Base-by-base conservation (phyloP, 768 basidiomycete genomes). In the Lactifluus volemus region DNA sequence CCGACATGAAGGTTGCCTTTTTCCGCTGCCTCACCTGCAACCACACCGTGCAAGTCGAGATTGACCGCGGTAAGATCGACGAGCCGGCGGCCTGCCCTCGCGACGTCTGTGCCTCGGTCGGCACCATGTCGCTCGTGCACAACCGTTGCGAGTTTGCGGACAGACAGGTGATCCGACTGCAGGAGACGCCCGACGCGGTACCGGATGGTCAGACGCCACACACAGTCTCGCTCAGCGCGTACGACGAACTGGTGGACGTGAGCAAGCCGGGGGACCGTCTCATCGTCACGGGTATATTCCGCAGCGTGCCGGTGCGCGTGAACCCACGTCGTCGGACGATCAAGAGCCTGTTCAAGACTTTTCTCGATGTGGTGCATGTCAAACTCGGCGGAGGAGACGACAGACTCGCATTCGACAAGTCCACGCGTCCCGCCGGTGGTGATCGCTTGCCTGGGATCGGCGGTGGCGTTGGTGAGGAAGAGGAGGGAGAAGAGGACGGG, bases 121-220 rank as follows among this genome's bases (percentile, higher is more conserved):
- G 94, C 49, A 89, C 92, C 1, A 94, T 98, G 89, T 86, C 86
- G 1, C 84, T 99, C 63, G 86, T 99, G 55, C 97, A 98, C 78
- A 98, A 99, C 70, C 88, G 96, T 50, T 96, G 89, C 72, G 90
- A 94, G 65, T 99, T 98, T 70, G 90, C 92, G 21, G 94, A 99
- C 73, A 80, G 96, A 55, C 97, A 99, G 72, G 91, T 96, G 49
- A 88, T 98, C 63, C 82, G 96, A 41, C 77, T 99, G 9, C 97
- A 99, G 71, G 97, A 99, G 73, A 98, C 96, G 0, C 96, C 96
- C 0, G 97, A 99, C 69, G 92, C 88, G 9, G 96, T 99, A 0
- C 96, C 96, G 5, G 96, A 98, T 72, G 97, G 97, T 2, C 96
- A 98, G 72, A 98, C 97, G 0, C 97, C 97, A 0, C 95, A 98